A percentile compares a stretch with the other conserved stretches of the same genome.
phyloP scores from a whole-genome alignment of 2,329 filamentous ascomycete species.

The Verticillium tricorpus region DNA sequence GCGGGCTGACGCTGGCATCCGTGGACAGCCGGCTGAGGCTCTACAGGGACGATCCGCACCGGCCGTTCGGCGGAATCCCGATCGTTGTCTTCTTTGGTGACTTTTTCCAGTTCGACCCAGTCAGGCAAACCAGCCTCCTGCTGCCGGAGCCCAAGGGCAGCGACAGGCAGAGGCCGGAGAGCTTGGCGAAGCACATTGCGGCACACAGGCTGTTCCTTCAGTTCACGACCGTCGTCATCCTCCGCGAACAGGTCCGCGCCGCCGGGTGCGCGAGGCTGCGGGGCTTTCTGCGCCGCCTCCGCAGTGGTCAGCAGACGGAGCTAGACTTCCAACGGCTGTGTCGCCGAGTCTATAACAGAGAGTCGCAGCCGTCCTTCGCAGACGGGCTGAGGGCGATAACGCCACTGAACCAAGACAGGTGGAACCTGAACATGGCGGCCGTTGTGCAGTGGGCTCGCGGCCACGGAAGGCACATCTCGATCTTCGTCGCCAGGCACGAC shows the following conservation, averaged over 20 bases:
- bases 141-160: not conserved
- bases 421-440: conserved; percentile 11
- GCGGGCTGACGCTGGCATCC: too few relatives aligned
- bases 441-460: not conserved
- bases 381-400: conserved; percentile 5
- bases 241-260: not conserved
- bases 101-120: not conserved
- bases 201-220: not conserved
- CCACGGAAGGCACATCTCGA: not conserved
- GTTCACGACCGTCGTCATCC: not conserved
- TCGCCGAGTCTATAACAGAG: too few relatives aligned
- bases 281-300: not conserved
- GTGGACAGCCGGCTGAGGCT: too few relatives aligned
- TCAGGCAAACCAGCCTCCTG: not conserved
- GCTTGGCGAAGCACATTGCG: not conserved
- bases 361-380: too few relatives aligned
- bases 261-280: not conserved
- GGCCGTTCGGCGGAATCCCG: not conserved
- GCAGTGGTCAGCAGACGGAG: not conserved
- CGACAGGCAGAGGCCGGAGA: not conserved
- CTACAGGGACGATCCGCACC: too few relatives aligned
- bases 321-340: not conserved
- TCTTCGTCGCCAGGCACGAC: not conserved
- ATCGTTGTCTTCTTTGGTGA: not conserved
- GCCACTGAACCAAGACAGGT: conserved; percentile 8